Evolutionary conservation across 768 basidiomycete species (phyloP).

Genomic region (Pleurotus tuber-regium): DNA sequence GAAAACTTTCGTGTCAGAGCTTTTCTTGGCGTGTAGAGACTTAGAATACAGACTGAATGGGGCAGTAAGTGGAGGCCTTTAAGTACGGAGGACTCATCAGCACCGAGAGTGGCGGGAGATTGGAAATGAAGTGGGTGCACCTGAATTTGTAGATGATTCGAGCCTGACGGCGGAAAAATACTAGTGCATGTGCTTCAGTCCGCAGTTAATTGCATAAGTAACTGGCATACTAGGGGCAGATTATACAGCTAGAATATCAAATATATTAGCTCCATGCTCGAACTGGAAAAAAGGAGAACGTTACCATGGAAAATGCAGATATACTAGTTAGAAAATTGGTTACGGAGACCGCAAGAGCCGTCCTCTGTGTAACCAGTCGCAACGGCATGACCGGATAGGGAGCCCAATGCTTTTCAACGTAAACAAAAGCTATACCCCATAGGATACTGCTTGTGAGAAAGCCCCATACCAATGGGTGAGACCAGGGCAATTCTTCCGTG

Average conservation of each 20-base stretch:
- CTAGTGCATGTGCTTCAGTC: constrained; percentile 28
- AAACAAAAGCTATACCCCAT: constrained; percentile 59
- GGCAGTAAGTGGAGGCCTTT: constrained; percentile 84
- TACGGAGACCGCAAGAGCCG: constrained; percentile 77
- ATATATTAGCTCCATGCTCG: constrained; percentile 11
- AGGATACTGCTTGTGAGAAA: constrained; percentile 58
- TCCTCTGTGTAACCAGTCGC: constrained; percentile 70
- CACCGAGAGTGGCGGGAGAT: constrained; percentile 10
- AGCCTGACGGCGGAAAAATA: constrained; percentile 85
- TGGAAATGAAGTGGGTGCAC: constrained; percentile 38
- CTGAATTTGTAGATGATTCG: constrained; percentile 65
- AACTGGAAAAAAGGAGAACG: constrained; percentile 18
- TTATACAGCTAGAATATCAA: constrained; percentile 68
- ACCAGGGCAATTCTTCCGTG: constrained; percentile 77
- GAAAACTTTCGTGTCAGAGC: constrained; percentile 17
- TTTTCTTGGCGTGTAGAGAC: constrained; percentile 11
- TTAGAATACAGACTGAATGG: constrained; percentile 63
- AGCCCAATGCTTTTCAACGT: constrained; percentile 77
- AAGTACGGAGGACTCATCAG: constrained; percentile 15
- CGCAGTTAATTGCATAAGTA: constrained; percentile 1
- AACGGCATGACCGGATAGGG: constrained; percentile 91
- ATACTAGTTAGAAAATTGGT: constrained; percentile 77
- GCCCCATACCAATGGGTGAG: constrained; percentile 66
- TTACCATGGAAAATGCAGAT: constrained; percentile 77
- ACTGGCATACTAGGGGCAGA: constrained; percentile 67